Base-by-base conservation (phyloP, 805 yeast species). In the Candida silvicultrix region DNA sequence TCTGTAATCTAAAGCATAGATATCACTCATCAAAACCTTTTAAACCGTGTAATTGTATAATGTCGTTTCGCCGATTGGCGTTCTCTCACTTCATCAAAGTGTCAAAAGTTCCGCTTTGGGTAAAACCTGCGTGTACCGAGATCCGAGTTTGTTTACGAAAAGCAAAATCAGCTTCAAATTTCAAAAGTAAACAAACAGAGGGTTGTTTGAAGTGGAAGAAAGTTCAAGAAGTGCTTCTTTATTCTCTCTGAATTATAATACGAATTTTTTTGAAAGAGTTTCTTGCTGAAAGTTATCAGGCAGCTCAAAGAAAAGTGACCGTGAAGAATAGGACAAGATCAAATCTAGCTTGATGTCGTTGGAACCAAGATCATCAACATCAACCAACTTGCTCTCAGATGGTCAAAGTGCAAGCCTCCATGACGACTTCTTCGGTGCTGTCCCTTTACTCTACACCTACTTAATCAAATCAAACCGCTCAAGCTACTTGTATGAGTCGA, bases 401-500 rank as follows among this genome's bases (percentile, higher is more conserved):
- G 35, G 19, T 15, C 35, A 32, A 32, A 32, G 22, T 16, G 21
- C 37, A 3, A 21, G 19, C 18, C 36, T 32, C 19, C 14, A 21
- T 20, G 39, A 37, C 15, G 23, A 8, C 7, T 21, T 37, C 11
- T 37, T 20, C 10, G 39, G 25, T 8, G 25, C 39, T n/a, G 45
- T 52, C 12, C 57, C 59, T 2, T 45, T 58, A 32, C 50, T 49
- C 38, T 58, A 59, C 45, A 50, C 56, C 1, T 57, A 50, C 36
- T 43, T 55, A 5, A 29, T 56, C 8, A 51, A 45, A 18, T n/a
- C 35, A 8, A 31, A 5, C n/a, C 38, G 4, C 18, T 18, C 38
- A 2, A 16, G 40, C 2, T 52, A 51, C 38, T 34, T 55, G 23
- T 55, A 49, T 42, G 49, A 52, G n/a, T 50, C 64, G 10, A 38